These are phyloP conservation scores for Kurtzmaniella natalensis DNA, from an alignment of 1,139 yeast genomes.

Conservation along the genomic window DNA sequence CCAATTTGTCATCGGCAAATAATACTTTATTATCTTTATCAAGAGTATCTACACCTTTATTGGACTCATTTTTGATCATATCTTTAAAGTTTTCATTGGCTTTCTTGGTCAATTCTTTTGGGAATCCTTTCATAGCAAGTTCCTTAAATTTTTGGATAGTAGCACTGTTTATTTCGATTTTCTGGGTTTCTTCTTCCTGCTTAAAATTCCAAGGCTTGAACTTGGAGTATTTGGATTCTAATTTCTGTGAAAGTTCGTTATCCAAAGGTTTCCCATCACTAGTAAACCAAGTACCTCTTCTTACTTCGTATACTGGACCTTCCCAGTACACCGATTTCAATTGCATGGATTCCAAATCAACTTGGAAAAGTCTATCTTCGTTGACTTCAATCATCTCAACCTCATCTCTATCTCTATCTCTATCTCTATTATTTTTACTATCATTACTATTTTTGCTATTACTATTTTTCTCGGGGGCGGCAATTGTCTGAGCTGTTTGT, in stretches of 20 bases:
- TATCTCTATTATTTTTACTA: not conserved
- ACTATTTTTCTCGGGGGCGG: too few species aligned
- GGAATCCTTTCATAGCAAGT: conserved; percentile 5
- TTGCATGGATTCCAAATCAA: conserved; percentile 51
- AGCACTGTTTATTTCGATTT: conserved; percentile 13
- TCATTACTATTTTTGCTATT: too few species aligned
- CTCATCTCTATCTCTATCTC: not conserved
- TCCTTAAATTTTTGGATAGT: conserved; percentile 20
- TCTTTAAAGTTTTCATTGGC: not conserved
- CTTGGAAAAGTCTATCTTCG: conserved; percentile 77
- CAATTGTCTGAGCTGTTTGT: too few species aligned
- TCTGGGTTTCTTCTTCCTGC: conserved; percentile 9
- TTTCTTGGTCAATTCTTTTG: not conserved
- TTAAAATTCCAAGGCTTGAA: conserved; percentile 3
- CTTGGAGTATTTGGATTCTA: conserved; percentile 52
- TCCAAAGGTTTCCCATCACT: conserved; percentile 58
- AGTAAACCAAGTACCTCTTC: conserved; percentile 84
- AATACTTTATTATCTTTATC: conserved; percentile 28
- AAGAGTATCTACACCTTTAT: conserved; percentile 19
- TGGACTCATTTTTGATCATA: conserved; percentile 7
- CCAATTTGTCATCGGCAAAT: conserved; percentile 28
- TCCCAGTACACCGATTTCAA: conserved; percentile 81
- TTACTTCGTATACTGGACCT: conserved; percentile 79
- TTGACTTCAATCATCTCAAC: conserved; percentile 54
- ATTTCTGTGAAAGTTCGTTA: conserved; percentile 44